phyloP scores from a whole-genome alignment of 805 yeast species.

The Cyberlindnera xishuangbannaensis region DNA sequence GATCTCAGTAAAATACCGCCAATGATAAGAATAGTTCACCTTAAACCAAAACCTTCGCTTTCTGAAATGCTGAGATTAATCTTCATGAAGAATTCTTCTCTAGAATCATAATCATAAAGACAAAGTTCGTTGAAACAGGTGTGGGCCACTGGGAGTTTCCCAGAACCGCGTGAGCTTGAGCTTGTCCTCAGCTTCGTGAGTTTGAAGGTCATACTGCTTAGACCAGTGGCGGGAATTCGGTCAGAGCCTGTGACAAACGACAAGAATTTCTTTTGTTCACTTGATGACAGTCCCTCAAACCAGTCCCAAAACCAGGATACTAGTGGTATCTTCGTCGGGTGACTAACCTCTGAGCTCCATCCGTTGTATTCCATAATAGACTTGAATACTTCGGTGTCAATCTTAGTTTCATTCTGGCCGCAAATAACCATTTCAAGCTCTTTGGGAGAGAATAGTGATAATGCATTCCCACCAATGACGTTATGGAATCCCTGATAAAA shows the following conservation, averaged over 20 bases:
- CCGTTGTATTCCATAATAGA: conserved; percentile 72
- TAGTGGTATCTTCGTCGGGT: conserved; percentile 34
- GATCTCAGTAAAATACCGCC: too few species aligned
- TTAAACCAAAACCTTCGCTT: conserved; percentile 81
- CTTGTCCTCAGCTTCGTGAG: conserved; percentile 51
- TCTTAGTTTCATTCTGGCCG: conserved; percentile 60
- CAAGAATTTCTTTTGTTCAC: conserved; percentile 56
- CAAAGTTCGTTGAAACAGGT: conserved; percentile 93
- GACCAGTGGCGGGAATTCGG: conserved; percentile 88
- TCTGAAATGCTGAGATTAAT: conserved; percentile 66
- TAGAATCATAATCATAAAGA: conserved; percentile 55
- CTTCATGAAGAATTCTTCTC: conserved; percentile 51
- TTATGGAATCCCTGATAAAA: conserved; percentile 67
- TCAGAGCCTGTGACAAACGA: conserved; percentile 87
- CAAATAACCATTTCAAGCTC: conserved; percentile 76
- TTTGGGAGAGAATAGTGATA: conserved; percentile 72
- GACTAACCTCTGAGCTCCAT: conserved; percentile 33
- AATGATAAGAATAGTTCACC: conserved; percentile 1
- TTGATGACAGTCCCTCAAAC: conserved; percentile 39
- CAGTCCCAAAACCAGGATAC: conserved; percentile 88
- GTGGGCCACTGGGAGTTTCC: conserved; percentile 76
- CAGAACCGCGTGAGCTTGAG: conserved; percentile 15
- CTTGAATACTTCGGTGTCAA: conserved; percentile 62
- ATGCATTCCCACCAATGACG: conserved; percentile 76
- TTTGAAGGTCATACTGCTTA: conserved; percentile 66